Base-by-base conservation (phyloP, 345 rosid genomes). In the Eucalyptus albens region DNA sequence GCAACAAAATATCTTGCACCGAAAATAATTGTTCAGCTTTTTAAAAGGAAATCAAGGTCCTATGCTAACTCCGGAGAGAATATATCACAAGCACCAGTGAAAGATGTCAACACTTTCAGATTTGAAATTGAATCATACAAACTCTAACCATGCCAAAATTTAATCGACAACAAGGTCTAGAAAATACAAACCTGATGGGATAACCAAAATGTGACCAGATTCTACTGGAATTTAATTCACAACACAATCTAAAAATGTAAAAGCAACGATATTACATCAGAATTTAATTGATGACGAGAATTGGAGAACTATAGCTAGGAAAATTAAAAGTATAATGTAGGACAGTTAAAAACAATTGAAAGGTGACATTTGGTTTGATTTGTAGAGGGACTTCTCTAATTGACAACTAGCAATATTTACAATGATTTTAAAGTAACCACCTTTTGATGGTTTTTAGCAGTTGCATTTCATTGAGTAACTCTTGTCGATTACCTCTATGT, bases 71-170 rank as follows among this genome's bases (percentile, higher is more conserved):
- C 2, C 0, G 1, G 62, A 56, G 13, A 2, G 29, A 56, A 56
- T 22, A 9, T 9, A 56, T 56, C 13, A 56, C 62, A 56, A 56
- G 13, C 62, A 56, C 12, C 12, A 2, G 11, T 0, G 6, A 56
- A 56, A 4, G 27, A 29, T 24, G 62, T 22, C 62, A 4, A 56
- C 27, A 56, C 27, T 56, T 56, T 56, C 12, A 24, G 29, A 56
- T 56, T 56, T 24, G 12, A 56, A 56, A 24, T 4, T 22, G 27
- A 56, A 22, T 22, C 1, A 9, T 56, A 56, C 62, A 56, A 56
- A 56, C 2, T 56, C 62, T 24, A 22, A 56, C 62, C 0, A 0
- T 4, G 62, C 62, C 0, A 6, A 22, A 24, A 56, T 56, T 56
- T 56, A 56, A 22, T 22, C 1, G 6, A 56, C 3, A 24, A 56